Percentiles rank a stretch among this genome's conserved stretches.
phyloP scores from a whole-genome alignment of 2,329 filamentous ascomycete species.

The Nemania abortiva region DNA sequence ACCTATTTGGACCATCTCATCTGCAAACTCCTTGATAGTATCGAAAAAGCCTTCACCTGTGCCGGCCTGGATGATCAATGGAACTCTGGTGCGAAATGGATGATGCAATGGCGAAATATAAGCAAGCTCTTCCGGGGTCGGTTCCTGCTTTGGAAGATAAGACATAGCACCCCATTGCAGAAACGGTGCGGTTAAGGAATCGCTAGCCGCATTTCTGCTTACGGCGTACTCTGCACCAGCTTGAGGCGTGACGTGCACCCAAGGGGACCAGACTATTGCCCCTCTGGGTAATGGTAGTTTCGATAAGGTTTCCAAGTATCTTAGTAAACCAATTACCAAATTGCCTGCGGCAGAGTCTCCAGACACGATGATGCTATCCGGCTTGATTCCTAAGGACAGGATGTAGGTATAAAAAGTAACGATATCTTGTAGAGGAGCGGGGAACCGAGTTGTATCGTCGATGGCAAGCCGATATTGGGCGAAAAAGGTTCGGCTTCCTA shows the following conservation, averaged over 20 bases:
- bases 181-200: constrained; percentile 13
- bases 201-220: constrained; percentile 5
- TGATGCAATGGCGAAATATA: constrained; percentile 40
- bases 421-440: constrained; percentile 42
- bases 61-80: constrained; percentile 31
- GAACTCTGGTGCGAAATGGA: constrained; percentile 28
- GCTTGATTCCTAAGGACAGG: constrained; percentile 27
- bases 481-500: constrained; percentile 32
- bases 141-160: constrained; percentile 27
- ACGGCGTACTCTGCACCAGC: constrained; percentile 29
- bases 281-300: constrained; percentile 31
- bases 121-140: constrained; percentile 27
- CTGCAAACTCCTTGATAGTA: constrained; percentile 31
- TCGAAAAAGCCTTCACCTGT: constrained; percentile 22
- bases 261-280: constrained; percentile 39
- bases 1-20: constrained; percentile 29
- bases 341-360: constrained; percentile 33
- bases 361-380: constrained; percentile 27
- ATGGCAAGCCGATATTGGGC: constrained; percentile 40
- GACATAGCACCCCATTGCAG: constrained; percentile 37
- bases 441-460: constrained; percentile 35
- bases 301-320: constrained; percentile 29
- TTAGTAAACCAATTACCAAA: constrained; percentile 30
- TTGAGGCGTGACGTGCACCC: constrained; percentile 36
- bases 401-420: constrained; percentile 40